Evolutionary conservation across 1,284 basidiomycete genomes (phyloP).

Genomic region (Trichosporon sp.): DNA sequence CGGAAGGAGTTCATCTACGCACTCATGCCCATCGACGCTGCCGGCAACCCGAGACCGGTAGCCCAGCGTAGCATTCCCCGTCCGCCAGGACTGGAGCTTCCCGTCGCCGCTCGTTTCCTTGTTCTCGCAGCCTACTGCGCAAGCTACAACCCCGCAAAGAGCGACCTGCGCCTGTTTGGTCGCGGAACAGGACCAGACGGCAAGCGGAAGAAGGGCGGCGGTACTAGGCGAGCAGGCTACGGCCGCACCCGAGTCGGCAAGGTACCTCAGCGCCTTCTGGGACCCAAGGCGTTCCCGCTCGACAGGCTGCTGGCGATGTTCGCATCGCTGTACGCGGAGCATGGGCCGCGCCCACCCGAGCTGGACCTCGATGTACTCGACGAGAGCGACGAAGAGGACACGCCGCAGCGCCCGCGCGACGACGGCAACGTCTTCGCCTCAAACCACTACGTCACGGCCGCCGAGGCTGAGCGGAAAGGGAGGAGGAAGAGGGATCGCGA

Average conservation of each 20-base stretch:
- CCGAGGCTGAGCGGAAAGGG: conserved; percentile 40
- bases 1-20: conserved; percentile 39
- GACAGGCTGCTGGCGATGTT: conserved; percentile 83
- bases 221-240: conserved; percentile 55
- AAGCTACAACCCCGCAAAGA: conserved; percentile 79
- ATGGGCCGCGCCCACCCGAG: conserved; percentile 61
- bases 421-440: conserved; percentile 37
- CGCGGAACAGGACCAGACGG: conserved; percentile 67
- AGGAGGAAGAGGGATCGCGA: conserved; percentile 70
- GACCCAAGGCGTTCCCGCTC: conserved; percentile 77
- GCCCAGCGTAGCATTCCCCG: conserved; percentile 37
- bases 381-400: conserved; percentile 43
- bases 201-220: conserved; percentile 63
- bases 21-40: conserved; percentile 28
- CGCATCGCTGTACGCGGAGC: conserved; percentile 78
- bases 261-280: conserved; percentile 72
- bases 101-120: conserved; percentile 71
- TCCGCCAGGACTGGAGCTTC: conserved; percentile 55
- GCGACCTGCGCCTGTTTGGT: conserved; percentile 79
- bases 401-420: conserved; percentile 41
- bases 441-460: conserved; percentile 22
- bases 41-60: conserved; percentile 19
- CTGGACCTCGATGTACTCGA: conserved; percentile 38
- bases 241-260: conserved; percentile 49
- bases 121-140: conserved; percentile 81